Evolutionary conservation across 495 filamentous ascomycete species (phyloP).

Genomic region (Penicillium roqueforti): DNA sequence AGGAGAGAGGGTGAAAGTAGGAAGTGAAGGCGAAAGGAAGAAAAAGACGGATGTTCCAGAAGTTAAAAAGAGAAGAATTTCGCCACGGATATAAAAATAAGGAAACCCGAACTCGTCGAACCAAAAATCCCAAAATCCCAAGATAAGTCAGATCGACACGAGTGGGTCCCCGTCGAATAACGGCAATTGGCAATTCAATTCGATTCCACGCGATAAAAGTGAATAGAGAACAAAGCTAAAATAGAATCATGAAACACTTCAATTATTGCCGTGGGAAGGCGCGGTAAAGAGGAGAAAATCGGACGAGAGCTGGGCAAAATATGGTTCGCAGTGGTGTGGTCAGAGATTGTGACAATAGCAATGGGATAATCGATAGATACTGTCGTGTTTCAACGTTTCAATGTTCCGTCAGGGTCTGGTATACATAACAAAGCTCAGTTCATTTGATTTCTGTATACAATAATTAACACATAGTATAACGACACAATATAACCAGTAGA

Average conservation of each 20-base stretch:
- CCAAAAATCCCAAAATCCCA: neutral
- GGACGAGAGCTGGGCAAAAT: neutral
- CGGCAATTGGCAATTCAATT: neutral
- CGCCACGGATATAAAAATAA: conserved; percentile 22
- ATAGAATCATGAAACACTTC: neutral
- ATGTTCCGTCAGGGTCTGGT: too few relatives aligned
- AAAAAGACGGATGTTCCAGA: conserved; percentile 6
- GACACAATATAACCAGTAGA: too few relatives aligned
- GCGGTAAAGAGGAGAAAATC: conserved; percentile 13
- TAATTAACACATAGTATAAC: too few relatives aligned
- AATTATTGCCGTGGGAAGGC: conserved; percentile 1
- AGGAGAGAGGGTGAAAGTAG: neutral
- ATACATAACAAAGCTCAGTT: too few relatives aligned
- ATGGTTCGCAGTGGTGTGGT: neutral
- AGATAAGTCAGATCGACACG: conserved; percentile 10
- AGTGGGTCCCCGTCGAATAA: neutral
- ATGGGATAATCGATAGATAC: conserved; percentile 12
- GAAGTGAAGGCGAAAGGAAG: too few relatives aligned
- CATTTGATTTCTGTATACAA: neutral
- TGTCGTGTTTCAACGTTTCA: too few relatives aligned
- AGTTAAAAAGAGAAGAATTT: conserved; percentile 5
- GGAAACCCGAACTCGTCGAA: neutral
- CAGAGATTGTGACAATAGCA: conserved; percentile 13
- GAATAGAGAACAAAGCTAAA: too few relatives aligned
- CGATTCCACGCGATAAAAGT: too few relatives aligned